A percentile compares a stretch with the other conserved stretches of the same genome.
Conservation (phyloP, 768 basidiomycete genomes). For the Mycena maculata region DNA sequence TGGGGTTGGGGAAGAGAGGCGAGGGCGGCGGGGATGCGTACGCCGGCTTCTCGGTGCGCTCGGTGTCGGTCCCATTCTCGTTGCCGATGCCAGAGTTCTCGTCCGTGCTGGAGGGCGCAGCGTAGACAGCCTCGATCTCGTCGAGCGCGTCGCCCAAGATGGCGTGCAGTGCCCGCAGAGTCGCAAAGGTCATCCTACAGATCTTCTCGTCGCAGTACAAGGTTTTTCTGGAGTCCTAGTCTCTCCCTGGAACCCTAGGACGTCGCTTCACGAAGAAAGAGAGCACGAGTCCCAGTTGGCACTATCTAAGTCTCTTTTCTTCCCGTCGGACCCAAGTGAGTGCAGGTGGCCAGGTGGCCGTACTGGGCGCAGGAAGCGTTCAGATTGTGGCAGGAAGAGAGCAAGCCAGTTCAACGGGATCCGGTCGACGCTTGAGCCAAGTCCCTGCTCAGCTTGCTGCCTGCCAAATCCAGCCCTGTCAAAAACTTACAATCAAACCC, state of each 20-base stretch:
- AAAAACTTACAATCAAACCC: too few species aligned
- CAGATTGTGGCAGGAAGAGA: not conserved
- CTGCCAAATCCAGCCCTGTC: conserved; percentile 12
- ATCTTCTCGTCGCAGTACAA: not conserved
- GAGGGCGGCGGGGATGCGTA: conserved; percentile 37
- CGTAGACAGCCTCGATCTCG: conserved; percentile 74
- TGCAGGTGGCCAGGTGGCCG: too few species aligned
- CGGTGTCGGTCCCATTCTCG: not conserved
- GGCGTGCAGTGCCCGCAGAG: conserved; percentile 70
- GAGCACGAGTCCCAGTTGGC: too few species aligned
- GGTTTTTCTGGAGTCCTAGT: too few species aligned
- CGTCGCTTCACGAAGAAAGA: too few species aligned
- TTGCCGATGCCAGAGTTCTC: not conserved
- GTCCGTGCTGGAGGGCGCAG: conserved; percentile 12
- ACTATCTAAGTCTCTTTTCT: too few species aligned
- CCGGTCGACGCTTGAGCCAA: too few species aligned
- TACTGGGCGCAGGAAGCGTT: too few species aligned
- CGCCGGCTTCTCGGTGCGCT: not conserved
- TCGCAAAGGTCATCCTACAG: conserved; percentile 68
- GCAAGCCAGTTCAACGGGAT: not conserved
- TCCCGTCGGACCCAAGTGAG: too few species aligned
- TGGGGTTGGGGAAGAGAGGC: conserved; percentile 28
- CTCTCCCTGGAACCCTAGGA: too few species aligned
- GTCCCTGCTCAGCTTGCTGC: not conserved
- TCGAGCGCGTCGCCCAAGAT: conserved; percentile 76